phyloP scores from a whole-genome alignment of 1,284 basidiomycete genomes.

The Acaromyces ingoldii region DNA sequence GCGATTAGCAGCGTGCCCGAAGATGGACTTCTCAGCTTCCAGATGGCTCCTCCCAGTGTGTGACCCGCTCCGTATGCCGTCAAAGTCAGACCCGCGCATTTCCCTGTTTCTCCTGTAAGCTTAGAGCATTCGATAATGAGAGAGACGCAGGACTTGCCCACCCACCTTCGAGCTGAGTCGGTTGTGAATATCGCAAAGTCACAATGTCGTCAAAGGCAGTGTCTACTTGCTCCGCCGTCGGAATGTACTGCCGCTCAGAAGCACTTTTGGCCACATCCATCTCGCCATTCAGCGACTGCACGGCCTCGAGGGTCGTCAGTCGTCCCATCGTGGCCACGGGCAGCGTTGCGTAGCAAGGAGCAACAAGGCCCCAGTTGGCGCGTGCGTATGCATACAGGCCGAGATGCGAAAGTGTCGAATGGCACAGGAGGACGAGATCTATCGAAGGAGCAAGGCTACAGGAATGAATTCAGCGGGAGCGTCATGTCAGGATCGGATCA shows the following conservation, averaged over 20 bases:
- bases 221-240: slow-evolving; percentile 78
- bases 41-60: slow-evolving; percentile 91
- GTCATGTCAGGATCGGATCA: too few relatives aligned
- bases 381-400: slow-evolving; percentile 88
- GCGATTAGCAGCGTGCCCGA: slow-evolving; percentile 94
- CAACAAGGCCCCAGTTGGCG: slow-evolving; percentile 77
- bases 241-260: slow-evolving; percentile 56
- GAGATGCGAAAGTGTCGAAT: slow-evolving; percentile 81
- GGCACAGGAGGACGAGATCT: slow-evolving; percentile 83
- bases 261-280: slow-evolving; percentile 25
- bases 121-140: background rate
- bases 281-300: slow-evolving; percentile 37
- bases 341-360: slow-evolving; percentile 90
- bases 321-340: slow-evolving; percentile 95
- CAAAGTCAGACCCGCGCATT: slow-evolving; percentile 64
- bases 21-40: slow-evolving; percentile 95
- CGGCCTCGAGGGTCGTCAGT: slow-evolving; percentile 59
- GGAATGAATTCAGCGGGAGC: slow-evolving; percentile 7
- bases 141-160: slow-evolving; percentile 14
- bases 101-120: slow-evolving; percentile 5
- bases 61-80: slow-evolving; percentile 95
- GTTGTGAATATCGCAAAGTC: slow-evolving; percentile 89
- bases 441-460: slow-evolving; percentile 65
- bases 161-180: slow-evolving; percentile 85
- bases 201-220: slow-evolving; percentile 90